Evolutionary conservation across 2,329 filamentous ascomycete genomes (phyloP).

Genomic region (Clarireedia hainanense): DNA sequence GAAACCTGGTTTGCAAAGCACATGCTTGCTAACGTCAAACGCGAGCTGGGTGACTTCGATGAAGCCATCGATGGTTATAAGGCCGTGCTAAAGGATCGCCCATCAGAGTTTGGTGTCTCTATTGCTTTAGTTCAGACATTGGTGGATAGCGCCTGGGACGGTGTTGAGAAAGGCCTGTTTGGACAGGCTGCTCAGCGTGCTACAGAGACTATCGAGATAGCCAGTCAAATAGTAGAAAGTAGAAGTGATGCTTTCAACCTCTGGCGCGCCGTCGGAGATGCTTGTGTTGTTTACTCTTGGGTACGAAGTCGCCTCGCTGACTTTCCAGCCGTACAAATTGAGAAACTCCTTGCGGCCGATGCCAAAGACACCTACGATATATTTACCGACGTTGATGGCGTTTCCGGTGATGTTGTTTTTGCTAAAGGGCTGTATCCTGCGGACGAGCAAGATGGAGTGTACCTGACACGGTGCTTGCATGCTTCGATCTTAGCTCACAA

Average conservation of each 20-base stretch:
- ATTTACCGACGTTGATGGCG: conserved; percentile 62
- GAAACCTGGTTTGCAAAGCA: conserved; percentile 95
- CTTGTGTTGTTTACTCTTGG: conserved; percentile 74
- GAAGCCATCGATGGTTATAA: conserved; percentile 72
- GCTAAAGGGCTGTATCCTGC: conserved; percentile 28
- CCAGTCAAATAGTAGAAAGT: conserved; percentile 50
- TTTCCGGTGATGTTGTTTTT: conserved; percentile 37
- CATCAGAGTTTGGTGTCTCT: conserved; percentile 75
- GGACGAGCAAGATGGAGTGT: conserved; percentile 28
- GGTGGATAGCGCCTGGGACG: conserved; percentile 71
- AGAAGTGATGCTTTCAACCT: conserved; percentile 77
- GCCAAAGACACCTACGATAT: conserved; percentile 48
- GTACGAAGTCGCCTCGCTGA: conserved; percentile 59
- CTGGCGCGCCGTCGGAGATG: conserved; percentile 89
- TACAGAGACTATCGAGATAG: conserved; percentile 59
- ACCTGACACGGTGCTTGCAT: conserved; percentile 54
- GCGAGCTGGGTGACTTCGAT: conserved; percentile 85
- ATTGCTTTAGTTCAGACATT: conserved; percentile 84
- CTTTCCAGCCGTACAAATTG: conserved; percentile 53
- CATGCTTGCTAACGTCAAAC: conserved; percentile 90
- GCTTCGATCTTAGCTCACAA: conserved; percentile 81
- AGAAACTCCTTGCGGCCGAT: conserved; percentile 49
- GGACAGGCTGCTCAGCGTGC: conserved; percentile 72
- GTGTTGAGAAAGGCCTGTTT: conserved; percentile 76
- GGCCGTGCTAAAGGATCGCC: conserved; percentile 58